phyloP scores from a whole-genome alignment of 139 green algal species.

The Mesotaenium endlicherianum region DNA sequence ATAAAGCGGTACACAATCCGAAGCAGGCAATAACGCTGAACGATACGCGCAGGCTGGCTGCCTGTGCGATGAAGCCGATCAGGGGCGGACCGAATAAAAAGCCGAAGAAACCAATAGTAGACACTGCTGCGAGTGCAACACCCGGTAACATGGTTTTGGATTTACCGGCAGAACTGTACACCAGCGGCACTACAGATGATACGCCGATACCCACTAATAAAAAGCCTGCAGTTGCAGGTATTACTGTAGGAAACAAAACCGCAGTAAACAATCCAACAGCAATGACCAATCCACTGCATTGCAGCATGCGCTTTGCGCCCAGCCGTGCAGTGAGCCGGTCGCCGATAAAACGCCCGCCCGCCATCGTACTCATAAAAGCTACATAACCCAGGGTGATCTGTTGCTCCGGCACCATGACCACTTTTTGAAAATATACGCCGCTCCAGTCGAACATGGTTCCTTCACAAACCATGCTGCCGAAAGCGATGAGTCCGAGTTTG shows the following conservation, averaged over 20 bases:
- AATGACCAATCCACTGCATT: background rate
- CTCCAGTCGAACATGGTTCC: background rate
- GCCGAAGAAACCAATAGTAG: background rate
- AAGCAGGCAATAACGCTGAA: background rate
- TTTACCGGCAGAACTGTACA: background rate
- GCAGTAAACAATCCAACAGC: background rate
- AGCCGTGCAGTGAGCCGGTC: background rate
- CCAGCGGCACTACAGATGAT: background rate
- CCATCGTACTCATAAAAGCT: background rate
- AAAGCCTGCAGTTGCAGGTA: constrained; percentile 53
- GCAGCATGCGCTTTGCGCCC: background rate
- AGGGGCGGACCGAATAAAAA: background rate
- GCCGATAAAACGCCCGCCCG: background rate
- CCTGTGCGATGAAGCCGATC: background rate
- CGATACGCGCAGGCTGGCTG: background rate
- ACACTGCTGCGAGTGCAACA: background rate
- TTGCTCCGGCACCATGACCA: background rate
- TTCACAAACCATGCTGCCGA: background rate
- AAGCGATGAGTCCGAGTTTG: background rate
- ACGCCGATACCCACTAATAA: constrained; percentile 62
- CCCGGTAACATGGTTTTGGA: background rate
- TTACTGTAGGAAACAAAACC: background rate
- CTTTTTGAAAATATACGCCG: background rate
- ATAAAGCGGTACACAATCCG: background rate
- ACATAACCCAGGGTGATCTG: background rate